Base-by-base conservation (phyloP, 2,329 filamentous ascomycete genomes). In the Grosmannia huntii region DNA sequence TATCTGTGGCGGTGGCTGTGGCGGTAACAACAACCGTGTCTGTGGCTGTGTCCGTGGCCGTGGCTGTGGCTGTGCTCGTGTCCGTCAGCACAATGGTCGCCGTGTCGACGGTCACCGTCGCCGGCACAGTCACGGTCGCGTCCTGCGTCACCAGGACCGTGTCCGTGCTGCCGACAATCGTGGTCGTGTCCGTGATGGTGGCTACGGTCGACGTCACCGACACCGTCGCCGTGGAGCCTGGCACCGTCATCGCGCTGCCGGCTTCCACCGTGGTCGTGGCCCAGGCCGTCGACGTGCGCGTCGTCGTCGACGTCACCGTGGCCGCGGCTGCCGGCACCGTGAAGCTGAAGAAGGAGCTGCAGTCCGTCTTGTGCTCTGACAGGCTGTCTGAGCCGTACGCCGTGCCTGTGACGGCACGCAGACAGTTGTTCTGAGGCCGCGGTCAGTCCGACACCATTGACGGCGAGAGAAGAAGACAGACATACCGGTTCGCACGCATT, bases 371-470 rank as follows among this genome's bases (percentile, higher is more conserved):
- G 52, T 59, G 61, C 21, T 33, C 7, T 5, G 19, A 4, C 9
- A 48, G 9, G 4, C 53, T 41, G 19, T 60, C 53, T 11, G 49
- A 3, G 41, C 55, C 51, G 5, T 9, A 16, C 16, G 56, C 16
- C 6, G 58, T 61, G 52, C 52, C 58, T 2, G 60, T 61, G 19
- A 64, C 56, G 19, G 61, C 61, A 9, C 61, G 61, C 11, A 53
- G 44, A 25, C 62, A 64, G 58, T 61, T 60, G 56, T 62, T 46
- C 60, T 61, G 54, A 4, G 21, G 46, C 25, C 27, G 14, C 2
- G 10, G 50, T 53, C 50, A 53, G 50, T 33, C 36, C 16, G 6
- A 9, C 6, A n/a, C 41, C 2, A 16, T 19, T 16, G 5, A 51
- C 11, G 21, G 21, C 12, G 28, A 10, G 5, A 23, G n/a, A 12